Conservation (phyloP, 495 filamentous ascomycete genomes). For the Neurospora hispaniola region DNA sequence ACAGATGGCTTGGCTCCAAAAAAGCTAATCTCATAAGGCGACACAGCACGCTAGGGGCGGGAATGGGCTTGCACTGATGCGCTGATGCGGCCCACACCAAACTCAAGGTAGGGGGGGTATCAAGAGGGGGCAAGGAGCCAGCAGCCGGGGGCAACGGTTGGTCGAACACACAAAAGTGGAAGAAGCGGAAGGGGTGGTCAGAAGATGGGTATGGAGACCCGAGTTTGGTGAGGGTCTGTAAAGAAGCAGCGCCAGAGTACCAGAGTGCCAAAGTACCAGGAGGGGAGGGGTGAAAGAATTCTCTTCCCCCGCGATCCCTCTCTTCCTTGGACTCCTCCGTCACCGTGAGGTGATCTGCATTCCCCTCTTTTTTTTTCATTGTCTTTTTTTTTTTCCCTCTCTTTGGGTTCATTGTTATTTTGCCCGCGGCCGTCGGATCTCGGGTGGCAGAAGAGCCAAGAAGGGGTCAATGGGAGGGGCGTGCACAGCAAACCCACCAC, state of each 20-base stretch:
- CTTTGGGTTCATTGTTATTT: not conserved
- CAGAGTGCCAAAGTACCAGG: not conserved
- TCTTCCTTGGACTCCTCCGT: not conserved
- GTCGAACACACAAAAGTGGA: not conserved
- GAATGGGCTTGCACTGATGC: constrained; percentile 2
- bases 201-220: not conserved
- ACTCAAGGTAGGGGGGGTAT: not conserved
- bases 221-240: not conserved
- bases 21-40: constrained; percentile 14
- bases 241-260: not conserved
- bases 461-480: not conserved
- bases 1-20: constrained; percentile 12
- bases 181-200: not conserved
- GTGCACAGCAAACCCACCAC: not conserved
- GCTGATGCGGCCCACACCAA: constrained; percentile 1
- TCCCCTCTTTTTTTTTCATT: not conserved
- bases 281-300: not conserved
- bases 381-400: not conserved
- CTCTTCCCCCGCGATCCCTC: not conserved
- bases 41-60: constrained; percentile 6
- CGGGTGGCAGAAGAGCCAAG: not conserved
- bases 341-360: not conserved
- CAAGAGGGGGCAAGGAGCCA: not conserved
- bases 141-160: not conserved
- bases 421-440: not conserved